Percentiles rank a stretch among this genome's conserved stretches.
These are phyloP conservation scores for Immersiporthe knoxdaviesiana DNA, from an alignment of 2,329 filamentous ascomycete species.

Conservation along the genomic window DNA sequence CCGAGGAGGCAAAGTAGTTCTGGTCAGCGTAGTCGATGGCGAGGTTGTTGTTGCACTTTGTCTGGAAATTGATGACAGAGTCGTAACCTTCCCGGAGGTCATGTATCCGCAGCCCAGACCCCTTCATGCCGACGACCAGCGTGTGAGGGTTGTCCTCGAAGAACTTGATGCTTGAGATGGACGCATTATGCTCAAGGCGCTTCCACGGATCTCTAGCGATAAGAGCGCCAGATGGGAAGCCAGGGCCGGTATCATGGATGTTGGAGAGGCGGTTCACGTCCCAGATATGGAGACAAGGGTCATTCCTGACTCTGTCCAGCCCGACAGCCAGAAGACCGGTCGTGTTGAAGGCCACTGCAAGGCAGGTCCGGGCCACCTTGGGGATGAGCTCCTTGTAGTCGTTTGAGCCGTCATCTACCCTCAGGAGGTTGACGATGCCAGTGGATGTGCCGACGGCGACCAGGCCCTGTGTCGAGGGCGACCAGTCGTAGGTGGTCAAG, in stretches of 20 bases:
- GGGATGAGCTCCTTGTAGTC: slow-evolving; percentile 68
- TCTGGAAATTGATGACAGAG: slow-evolving; percentile 64
- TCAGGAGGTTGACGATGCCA: slow-evolving; percentile 75
- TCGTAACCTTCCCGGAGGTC: slow-evolving; percentile 61
- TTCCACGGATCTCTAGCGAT: slow-evolving; percentile 60
- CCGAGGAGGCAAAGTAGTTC: slow-evolving; percentile 84
- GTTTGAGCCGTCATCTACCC: slow-evolving; percentile 71
- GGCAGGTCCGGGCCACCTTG: slow-evolving; percentile 76
- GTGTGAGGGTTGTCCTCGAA: slow-evolving; percentile 77
- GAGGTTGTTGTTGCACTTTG: slow-evolving; percentile 70
- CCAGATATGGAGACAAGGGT: slow-evolving; percentile 82
- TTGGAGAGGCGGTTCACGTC: slow-evolving; percentile 68
- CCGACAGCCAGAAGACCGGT: slow-evolving; percentile 75
- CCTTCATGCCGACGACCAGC: slow-evolving; percentile 74
- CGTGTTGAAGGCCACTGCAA: slow-evolving; percentile 79
- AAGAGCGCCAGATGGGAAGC: slow-evolving; percentile 54
- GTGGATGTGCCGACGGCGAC: slow-evolving; percentile 76
- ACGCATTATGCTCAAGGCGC: slow-evolving; percentile 67
- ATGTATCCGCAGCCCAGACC: slow-evolving; percentile 74
- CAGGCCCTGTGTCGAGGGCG: slow-evolving; percentile 63
- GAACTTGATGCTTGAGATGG: slow-evolving; percentile 83
- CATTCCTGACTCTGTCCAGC: slow-evolving; percentile 78
- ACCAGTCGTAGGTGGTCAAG: slow-evolving; percentile 70
- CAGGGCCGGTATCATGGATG: slow-evolving; percentile 47
- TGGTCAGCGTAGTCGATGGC: slow-evolving; percentile 79